phyloP scores from a whole-genome alignment of 768 basidiomycete species.

The Termitomyces sp. region DNA sequence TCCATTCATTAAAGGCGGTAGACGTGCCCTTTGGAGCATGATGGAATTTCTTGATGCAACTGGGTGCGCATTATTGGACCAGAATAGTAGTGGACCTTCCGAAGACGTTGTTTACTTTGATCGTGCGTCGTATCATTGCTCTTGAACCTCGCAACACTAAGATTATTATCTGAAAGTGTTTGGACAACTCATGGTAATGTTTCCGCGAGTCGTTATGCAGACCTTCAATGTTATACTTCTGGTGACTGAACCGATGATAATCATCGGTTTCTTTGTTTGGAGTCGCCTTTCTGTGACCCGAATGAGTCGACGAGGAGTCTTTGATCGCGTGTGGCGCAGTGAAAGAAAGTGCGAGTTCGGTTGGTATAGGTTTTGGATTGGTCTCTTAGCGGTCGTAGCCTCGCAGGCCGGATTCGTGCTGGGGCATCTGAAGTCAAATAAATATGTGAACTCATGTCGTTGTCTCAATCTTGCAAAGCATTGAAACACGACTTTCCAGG shows the following conservation, averaged over 20 bases:
- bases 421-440: conserved; percentile 49
- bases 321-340: not conserved
- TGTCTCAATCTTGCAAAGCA: not conserved
- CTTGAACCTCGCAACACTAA: not conserved
- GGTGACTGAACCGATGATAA: conserved; percentile 52
- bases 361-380: conserved; percentile 60
- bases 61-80: conserved; percentile 48
- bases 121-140: conserved; percentile 34
- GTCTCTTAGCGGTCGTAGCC: conserved; percentile 38
- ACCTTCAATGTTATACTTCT: conserved; percentile 55
- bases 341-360: conserved; percentile 10
- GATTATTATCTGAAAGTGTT: conserved; percentile 41
- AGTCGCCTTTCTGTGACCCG: conserved; percentile 13
- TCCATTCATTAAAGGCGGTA: conserved; percentile 46
- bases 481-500: conserved; percentile 28
- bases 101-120: conserved; percentile 62
- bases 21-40: conserved; percentile 66
- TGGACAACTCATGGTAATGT: conserved; percentile 44
- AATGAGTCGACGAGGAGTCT: conserved; percentile 2
- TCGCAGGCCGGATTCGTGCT: conserved; percentile 43
- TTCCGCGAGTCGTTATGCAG: conserved; percentile 45
- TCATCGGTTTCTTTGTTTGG: conserved; percentile 32
- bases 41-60: conserved; percentile 59
- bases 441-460: conserved; percentile 43
- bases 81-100: conserved; percentile 22